Evolutionary conservation across 495 filamentous ascomycete genomes (phyloP), one percentile per base, ranked within the genome.

Genomic region (Pseudomonodictys pantanalensis): DNA sequence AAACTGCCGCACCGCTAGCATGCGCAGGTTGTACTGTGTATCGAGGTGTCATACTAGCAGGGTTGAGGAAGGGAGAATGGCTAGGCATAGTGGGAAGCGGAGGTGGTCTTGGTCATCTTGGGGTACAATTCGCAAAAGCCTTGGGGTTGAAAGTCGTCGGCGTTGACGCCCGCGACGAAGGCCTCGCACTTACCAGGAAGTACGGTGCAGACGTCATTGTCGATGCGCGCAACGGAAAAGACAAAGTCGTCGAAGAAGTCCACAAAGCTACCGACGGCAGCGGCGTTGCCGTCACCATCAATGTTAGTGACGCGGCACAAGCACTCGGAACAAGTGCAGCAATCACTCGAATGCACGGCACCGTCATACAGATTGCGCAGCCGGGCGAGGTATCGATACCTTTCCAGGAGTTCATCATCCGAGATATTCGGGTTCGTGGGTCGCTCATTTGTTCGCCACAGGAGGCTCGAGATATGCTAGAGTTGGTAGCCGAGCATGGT

Each of bases 41-140:
- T 69, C 65, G 79, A 17, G 81, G 72, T 2, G 66, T 84, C n/a
- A 35, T 72, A 44, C 71, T 73, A 61, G 66, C 79, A 3, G 76
- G 59, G 5, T 62, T 83, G 56, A 66, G 68, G 52, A 55, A 62
- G 43, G 80, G 80, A 1, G 69, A 82, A 66, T 78, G 75, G 70
- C 29, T 84, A 12, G 76, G 71, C 2, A 73, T 85, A 33, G 73
- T 83, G 1, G 82, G 82, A 11, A 72, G 75, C 2, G 83, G 81
- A n/a, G 82, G 82, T 17, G 82, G 82, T 11, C 68, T 86, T 15
- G 82, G 83, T 1, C 81, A 84, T 69, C 46, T 84, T 12, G 78
- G 74, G 1, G 64, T 73, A 25, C 82, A 83, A 59, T 82, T 82
- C 68, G 79, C 79, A 7, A 82, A 75, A 53, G 77, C 76, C 17